phyloP scores from a whole-genome alignment of 176 grass and related monocot genomes.

The Otatea glauca region DNA sequence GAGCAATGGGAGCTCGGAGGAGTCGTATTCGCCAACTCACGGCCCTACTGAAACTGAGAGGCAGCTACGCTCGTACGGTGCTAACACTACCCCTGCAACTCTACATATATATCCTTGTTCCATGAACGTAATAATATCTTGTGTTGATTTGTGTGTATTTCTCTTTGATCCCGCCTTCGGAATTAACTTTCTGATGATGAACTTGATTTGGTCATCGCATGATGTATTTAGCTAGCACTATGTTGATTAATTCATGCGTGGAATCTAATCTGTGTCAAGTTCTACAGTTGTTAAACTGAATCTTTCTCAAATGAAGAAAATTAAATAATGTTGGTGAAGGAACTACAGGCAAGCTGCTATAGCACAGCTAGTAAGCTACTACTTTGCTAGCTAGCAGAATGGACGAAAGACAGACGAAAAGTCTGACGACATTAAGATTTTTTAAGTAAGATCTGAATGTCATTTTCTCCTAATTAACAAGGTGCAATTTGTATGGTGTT shows the following conservation, averaged over 20 bases:
- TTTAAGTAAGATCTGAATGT: background rate
- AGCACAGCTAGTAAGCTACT: background rate
- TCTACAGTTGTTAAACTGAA: constrained; percentile 6
- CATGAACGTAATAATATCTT: constrained; percentile 37
- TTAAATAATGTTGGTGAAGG: constrained; percentile 8
- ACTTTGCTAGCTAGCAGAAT: background rate
- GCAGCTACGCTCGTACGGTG: constrained; percentile 42
- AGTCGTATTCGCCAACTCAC: constrained; percentile 50
- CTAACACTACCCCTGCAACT: constrained; percentile 37
- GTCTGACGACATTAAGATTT: background rate
- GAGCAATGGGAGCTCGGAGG: constrained; percentile 72
- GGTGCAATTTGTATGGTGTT: background rate
- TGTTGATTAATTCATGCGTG: constrained; percentile 30
- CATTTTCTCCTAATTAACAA: constrained; percentile 13
- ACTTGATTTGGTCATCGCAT: constrained; percentile 53
- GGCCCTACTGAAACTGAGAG: constrained; percentile 42
- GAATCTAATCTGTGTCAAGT: constrained; percentile 28
- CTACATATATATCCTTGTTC: constrained; percentile 18
- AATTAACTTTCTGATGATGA: constrained; percentile 40
- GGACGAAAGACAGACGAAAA: background rate
- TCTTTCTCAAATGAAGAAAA: background rate
- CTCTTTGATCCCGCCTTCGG: constrained; percentile 3
- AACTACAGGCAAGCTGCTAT: background rate
- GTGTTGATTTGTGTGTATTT: constrained; percentile 34
- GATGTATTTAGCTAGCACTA: constrained; percentile 47